Evolutionary conservation across 1,284 basidiomycete species (phyloP), one percentile per base, ranked within the genome.

Genomic region (Malassezia slooffiae): DNA sequence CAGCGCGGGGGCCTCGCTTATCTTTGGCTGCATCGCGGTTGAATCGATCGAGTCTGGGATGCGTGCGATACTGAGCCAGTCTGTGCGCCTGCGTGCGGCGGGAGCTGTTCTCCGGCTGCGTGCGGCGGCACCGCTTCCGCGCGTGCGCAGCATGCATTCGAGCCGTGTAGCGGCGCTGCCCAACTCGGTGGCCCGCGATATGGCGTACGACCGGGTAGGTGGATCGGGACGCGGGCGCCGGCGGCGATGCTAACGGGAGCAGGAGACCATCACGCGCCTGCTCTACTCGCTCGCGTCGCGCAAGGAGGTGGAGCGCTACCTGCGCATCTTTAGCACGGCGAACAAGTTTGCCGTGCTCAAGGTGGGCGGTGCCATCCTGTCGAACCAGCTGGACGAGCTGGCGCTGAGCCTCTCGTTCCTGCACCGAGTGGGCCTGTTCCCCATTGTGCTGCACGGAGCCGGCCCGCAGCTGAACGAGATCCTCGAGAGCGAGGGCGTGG

Each of bases 291-390:
- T 69, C 30, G 65, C 66, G 20, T 69, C 66, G 33, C 60, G 65
- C 42, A 66, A 63, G 38, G 66, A 69, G 52, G 66, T 69, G 38
- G 66, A 69, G 53, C 46, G 66, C 19, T 69, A 69, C 46, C 52
- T 69, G n/a, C 66, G 66, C 50, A 69, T 69, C 53, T 69, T 69
- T 42, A 56, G 54, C 21, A 54, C 66, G 6, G 66, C 66, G 15
- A 63, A 62, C 61, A 69, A 60, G 50, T 69, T 69, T 38, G 66
- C 66, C 38, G 66, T 69, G 38, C 55, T 69, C 54, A 69, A 69
- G 53, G 66, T 69, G 17, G 66, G 66, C 26, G 66, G 66, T 28
- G 66, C 66, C 22, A 69, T 69, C 38, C 53, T 69, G 34, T 67
- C 66, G 29, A 58, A 69, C 38, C 57, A 69, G 57, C 59, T 69